A percentile compares a stretch with the other conserved stretches of the same genome.
phyloP scores from a whole-genome alignment of 2,329 filamentous ascomycete genomes.

The Trichoderma harzianum region DNA sequence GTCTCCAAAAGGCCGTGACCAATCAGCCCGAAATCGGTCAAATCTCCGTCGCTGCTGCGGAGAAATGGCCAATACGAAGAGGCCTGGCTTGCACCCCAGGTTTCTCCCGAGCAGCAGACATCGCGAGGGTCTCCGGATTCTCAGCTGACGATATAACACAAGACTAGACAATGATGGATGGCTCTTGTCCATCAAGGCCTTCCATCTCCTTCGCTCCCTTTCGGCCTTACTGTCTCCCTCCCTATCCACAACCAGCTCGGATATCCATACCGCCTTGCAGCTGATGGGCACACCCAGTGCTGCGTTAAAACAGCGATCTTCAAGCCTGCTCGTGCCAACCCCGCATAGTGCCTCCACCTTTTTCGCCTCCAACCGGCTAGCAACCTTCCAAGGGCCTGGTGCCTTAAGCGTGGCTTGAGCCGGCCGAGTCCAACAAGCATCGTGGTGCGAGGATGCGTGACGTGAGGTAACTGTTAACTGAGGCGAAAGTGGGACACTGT shows the following conservation, averaged over 20 bases:
- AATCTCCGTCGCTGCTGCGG: slow-evolving; percentile 10
- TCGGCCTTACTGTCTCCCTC: not conserved
- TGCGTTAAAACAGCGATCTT: slow-evolving; percentile 6
- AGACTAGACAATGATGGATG: not conserved
- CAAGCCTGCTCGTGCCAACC: slow-evolving; percentile 11
- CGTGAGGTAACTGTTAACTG: slow-evolving; percentile 9
- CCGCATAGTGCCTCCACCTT: slow-evolving; percentile 12
- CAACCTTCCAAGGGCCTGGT: slow-evolving; percentile 5
- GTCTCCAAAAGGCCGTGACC: slow-evolving; percentile 2
- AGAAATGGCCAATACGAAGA: not conserved
- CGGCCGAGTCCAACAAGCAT: slow-evolving; percentile 1
- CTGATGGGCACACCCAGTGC: not conserved
- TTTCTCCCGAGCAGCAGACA: not conserved
- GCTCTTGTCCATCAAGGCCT: not conserved
- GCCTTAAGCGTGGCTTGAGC: slow-evolving; percentile 15
- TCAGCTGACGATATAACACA: not conserved
- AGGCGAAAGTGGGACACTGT: slow-evolving; percentile 14
- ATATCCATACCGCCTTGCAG: not conserved
- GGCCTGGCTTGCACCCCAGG: not conserved
- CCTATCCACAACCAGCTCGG: not conserved
- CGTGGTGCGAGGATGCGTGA: slow-evolving; percentile 8
- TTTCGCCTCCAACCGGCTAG: slow-evolving; percentile 6
- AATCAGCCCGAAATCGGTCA: slow-evolving; percentile 12
- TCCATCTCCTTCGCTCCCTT: not conserved
- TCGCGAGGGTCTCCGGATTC: not conserved